Percentiles rank a stretch among this genome's conserved stretches.
Evolutionary conservation across 345 rosid species (phyloP).

Genomic region (Salix exigua): DNA sequence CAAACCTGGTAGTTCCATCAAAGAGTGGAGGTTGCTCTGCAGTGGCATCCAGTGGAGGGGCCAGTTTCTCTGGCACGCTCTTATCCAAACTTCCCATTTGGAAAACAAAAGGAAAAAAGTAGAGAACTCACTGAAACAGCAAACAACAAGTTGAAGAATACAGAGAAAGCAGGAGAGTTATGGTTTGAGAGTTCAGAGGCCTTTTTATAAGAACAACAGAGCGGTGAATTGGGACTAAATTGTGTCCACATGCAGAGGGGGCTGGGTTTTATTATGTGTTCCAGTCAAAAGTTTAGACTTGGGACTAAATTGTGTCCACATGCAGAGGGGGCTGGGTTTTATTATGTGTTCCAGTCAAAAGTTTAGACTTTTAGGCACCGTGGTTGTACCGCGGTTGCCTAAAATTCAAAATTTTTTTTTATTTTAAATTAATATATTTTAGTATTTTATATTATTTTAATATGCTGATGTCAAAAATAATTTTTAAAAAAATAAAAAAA

Average conservation of each 20-base stretch:
- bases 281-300: too few species aligned
- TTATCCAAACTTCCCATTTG: slow-evolving; percentile 14
- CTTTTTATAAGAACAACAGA: not conserved
- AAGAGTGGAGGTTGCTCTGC: slow-evolving; percentile 66
- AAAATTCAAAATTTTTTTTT: too few species aligned
- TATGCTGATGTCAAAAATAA: too few species aligned
- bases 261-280: not conserved
- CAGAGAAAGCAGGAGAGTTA: not conserved
- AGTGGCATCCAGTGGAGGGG: slow-evolving; percentile 43
- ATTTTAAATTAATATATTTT: too few species aligned
- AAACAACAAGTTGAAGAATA: not conserved
- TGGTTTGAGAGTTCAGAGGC: not conserved
- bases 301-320: not conserved
- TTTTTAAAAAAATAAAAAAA: too few species aligned
- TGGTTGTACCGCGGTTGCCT: too few species aligned
- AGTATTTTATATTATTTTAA: too few species aligned
- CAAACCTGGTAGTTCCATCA: slow-evolving; percentile 72
- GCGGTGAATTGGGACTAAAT: not conserved
- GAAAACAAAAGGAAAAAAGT: not conserved
- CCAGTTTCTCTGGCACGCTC: slow-evolving; percentile 44
- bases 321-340: not conserved
- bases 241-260: not conserved
- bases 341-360: too few species aligned
- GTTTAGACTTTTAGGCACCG: too few species aligned
- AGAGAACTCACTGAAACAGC: not conserved